A percentile compares a stretch with the other conserved stretches of the same genome.
Evolutionary conservation across 2,329 filamentous ascomycete genomes (phyloP).

Genomic region (Emydomyces testavorans): DNA sequence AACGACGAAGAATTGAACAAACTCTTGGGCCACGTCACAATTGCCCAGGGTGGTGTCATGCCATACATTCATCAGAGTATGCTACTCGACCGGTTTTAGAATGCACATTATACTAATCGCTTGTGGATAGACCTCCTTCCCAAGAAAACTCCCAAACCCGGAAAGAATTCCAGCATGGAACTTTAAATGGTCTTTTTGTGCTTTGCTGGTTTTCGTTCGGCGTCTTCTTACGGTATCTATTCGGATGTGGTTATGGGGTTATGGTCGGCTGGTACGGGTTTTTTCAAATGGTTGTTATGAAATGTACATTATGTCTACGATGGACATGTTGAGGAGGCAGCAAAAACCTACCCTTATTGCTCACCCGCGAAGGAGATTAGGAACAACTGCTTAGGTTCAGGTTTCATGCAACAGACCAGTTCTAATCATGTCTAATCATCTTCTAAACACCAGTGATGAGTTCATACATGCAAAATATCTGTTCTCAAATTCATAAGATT

Average conservation of each 20-base stretch:
- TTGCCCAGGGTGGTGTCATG: constrained; percentile 91
- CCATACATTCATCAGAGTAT: constrained; percentile 96
- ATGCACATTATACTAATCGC: constrained; percentile 9
- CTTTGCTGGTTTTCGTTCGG: constrained; percentile 47
- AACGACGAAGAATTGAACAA: constrained; percentile 99
- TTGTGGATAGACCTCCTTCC: constrained; percentile 70
- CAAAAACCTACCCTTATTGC: constrained; percentile 17
- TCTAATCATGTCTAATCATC: too few relatives aligned
- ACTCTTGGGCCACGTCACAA: constrained; percentile 89
- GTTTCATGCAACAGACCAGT: too few relatives aligned
- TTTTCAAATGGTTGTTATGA: constrained; percentile 53
- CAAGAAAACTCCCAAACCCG: constrained; percentile 96
- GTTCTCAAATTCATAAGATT: too few relatives aligned
- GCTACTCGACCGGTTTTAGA: constrained; percentile 32
- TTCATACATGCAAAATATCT: too few relatives aligned
- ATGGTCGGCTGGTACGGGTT: constrained; percentile 49
- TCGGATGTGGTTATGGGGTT: constrained; percentile 61
- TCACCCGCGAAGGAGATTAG: constrained; percentile 11
- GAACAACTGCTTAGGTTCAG: background rate
- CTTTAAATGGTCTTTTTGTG: constrained; percentile 59
- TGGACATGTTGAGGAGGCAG: constrained; percentile 40
- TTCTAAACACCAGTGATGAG: too few relatives aligned
- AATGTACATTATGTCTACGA: constrained; percentile 33
- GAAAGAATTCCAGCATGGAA: constrained; percentile 89
- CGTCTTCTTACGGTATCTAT: constrained; percentile 55